phyloP scores from a whole-genome alignment of 2,329 filamentous ascomycete species.

The Eurotiales sp. region DNA sequence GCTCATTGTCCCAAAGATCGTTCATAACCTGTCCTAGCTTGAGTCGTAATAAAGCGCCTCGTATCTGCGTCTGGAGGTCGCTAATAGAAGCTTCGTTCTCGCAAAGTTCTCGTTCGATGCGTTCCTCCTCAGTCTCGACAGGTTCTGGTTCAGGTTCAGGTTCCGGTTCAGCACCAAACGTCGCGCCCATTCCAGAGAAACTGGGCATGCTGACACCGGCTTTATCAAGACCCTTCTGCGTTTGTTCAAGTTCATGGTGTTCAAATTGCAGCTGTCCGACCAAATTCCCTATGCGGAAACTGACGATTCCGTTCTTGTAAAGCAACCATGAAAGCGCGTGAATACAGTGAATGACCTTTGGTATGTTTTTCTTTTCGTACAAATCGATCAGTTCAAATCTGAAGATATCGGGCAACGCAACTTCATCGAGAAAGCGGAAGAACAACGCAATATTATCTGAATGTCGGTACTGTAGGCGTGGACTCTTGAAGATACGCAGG shows the following conservation, averaged over 20 bases:
- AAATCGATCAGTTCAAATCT: conserved; percentile 95
- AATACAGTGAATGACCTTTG: conserved; percentile 98
- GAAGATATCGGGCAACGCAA: conserved; percentile 91
- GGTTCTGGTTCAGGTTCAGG: conserved; percentile 54
- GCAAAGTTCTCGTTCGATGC: conserved; percentile 73
- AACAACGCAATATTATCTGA: conserved; percentile 98
- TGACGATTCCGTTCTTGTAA: conserved; percentile 88
- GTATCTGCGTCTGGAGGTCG: conserved; percentile 82
- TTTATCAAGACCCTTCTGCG: conserved; percentile 94
- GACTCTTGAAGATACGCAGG: conserved; percentile 78
- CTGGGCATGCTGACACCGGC: conserved; percentile 94
- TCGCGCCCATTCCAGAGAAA: conserved; percentile 95
- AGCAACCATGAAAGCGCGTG: conserved; percentile 97
- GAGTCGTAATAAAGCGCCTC: conserved; percentile 75
- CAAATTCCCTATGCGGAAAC: conserved; percentile 93
- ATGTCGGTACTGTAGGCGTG: conserved; percentile 86
- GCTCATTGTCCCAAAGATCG: conserved; percentile 80
- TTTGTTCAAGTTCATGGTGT: conserved; percentile 93
- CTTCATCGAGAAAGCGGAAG: conserved; percentile 86
- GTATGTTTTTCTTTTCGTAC: conserved; percentile 99
- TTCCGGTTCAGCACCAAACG: conserved; percentile 84
- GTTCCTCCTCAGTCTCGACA: conserved; percentile 82
- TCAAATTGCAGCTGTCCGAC: conserved; percentile 97
- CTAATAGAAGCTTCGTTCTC: conserved; percentile 69
- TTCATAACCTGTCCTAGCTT: conserved; percentile 81